Base-by-base conservation (phyloP, 208 protist species). In the Leishmania aethiopica region DNA sequence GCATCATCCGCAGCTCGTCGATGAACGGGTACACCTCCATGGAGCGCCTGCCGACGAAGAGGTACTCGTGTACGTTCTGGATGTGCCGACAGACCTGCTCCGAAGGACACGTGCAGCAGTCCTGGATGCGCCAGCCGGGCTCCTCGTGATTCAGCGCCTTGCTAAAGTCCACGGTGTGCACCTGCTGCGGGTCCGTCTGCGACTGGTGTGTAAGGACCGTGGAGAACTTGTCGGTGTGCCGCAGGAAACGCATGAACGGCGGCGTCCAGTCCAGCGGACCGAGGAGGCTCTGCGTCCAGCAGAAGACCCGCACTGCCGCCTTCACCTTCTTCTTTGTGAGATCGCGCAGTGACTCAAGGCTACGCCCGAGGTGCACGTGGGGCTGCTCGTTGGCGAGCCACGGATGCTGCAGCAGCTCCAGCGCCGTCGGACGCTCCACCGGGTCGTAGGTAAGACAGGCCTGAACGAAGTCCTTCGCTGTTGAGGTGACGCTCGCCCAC, bases 41-140 rank as follows among this genome's bases (percentile, higher is more conserved):
- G 22, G 80, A 84, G 32, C 90, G 89, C 47, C 89, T 91, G 72
- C 92, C 94, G 1, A 97, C 89, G 78, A 97, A 96, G 28, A 97
- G 82, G 77, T 95, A 96, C 84, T 95, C 92, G 84, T 95, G 90
- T 32, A 96, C 92, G 79, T 97, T 95, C 81, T 97, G 94, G 76
- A 97, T 91, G 86, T 97, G 94, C 35, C 94, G 89, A 84, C 94
- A 97, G 35, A 97, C 90, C 77, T 81, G 87, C 81, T 91, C 77
- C 37, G 90, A 95, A 8, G 83, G 72, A 80, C 93, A 95, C 25
- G 88, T 93, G 83, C 93, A 97, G 85, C 92, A 94, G 84, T 93
- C 83, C 84, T 93, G 88, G 47, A 97, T 82, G 5, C 83, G 80
- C 86, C 90, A 94, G 51, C 91, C 91, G 3, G 78, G 82, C 74